These are phyloP conservation scores for Bretziella fagacearum DNA, from an alignment of 2,329 filamentous ascomycete genomes.

Conservation along the genomic window DNA sequence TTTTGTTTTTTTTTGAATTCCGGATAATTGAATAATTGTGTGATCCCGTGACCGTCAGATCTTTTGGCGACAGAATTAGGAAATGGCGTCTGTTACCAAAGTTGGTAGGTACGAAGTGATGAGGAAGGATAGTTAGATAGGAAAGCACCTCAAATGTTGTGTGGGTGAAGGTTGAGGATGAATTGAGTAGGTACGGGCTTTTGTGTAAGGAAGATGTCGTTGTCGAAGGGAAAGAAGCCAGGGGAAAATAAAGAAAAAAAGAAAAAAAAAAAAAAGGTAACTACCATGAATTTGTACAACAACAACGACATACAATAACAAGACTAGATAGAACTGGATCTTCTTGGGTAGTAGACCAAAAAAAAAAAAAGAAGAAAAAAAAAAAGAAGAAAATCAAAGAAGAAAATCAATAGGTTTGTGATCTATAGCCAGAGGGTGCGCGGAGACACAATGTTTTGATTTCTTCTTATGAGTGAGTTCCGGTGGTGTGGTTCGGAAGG, in stretches of 20 bases:
- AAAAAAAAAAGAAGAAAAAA: background rate
- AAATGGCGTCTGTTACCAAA: too few species aligned
- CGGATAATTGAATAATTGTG: too few species aligned
- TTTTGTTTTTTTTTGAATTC: too few species aligned
- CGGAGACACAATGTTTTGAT: background rate
- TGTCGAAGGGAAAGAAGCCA: background rate
- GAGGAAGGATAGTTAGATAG: background rate
- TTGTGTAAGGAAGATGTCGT: background rate
- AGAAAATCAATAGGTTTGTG: background rate
- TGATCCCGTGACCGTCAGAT: background rate
- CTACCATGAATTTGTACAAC: background rate
- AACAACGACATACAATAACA: background rate
- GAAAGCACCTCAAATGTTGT: too few species aligned
- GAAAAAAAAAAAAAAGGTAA: background rate
- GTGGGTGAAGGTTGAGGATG: background rate
- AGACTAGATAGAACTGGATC: too few species aligned
- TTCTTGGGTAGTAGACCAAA: background rate
- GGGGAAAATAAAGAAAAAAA: background rate
- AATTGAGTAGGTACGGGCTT: background rate
- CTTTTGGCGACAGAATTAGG: too few species aligned
- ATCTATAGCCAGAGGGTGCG: background rate
- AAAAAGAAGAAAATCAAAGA: background rate
- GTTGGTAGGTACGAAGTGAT: background rate
- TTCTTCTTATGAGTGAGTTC: background rate
- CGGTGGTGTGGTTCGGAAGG: too few species aligned